phyloP scores from a whole-genome alignment of 352 stramenopile species.

The Phytophthora boehmeriae region DNA sequence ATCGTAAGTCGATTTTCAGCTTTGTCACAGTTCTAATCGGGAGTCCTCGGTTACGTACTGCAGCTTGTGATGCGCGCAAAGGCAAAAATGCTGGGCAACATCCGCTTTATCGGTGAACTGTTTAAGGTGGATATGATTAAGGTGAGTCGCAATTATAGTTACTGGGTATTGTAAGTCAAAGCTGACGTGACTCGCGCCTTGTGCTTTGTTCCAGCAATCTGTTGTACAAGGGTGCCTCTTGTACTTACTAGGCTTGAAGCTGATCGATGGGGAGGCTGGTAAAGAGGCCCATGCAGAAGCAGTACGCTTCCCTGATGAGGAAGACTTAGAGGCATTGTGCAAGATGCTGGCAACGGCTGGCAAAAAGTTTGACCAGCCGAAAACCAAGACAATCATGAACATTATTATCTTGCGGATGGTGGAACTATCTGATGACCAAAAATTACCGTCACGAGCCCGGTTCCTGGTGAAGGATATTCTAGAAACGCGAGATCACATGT shows the following conservation, averaged over 20 bases:
- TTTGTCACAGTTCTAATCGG: neutral
- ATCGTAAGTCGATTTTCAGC: neutral
- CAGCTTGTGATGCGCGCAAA: slow-evolving; percentile 71
- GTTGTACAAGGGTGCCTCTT: slow-evolving; percentile 83
- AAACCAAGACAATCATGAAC: slow-evolving; percentile 82
- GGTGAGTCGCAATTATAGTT: slow-evolving; percentile 28
- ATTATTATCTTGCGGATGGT: slow-evolving; percentile 87
- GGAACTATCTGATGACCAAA: slow-evolving; percentile 76
- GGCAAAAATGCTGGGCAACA: slow-evolving; percentile 85
- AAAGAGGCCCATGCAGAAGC: slow-evolving; percentile 65
- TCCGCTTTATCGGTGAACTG: slow-evolving; percentile 87
- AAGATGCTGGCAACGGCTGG: slow-evolving; percentile 85
- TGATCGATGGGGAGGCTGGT: slow-evolving; percentile 51
- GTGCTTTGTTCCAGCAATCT: slow-evolving; percentile 41
- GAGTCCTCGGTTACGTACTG: neutral
- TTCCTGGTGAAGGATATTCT: slow-evolving; percentile 88
- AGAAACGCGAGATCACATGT: slow-evolving; percentile 87
- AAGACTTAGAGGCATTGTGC: slow-evolving; percentile 86
- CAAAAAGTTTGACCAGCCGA: slow-evolving; percentile 88
- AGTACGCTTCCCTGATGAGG: slow-evolving; percentile 80
- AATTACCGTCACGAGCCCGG: slow-evolving; percentile 72
- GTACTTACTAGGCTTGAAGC: slow-evolving; percentile 77
- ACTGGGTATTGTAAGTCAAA: neutral
- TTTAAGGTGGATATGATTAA: slow-evolving; percentile 90
- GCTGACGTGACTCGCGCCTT: neutral